Conservation (phyloP, 306 rosid species). For the Vicia sativa region DNA sequence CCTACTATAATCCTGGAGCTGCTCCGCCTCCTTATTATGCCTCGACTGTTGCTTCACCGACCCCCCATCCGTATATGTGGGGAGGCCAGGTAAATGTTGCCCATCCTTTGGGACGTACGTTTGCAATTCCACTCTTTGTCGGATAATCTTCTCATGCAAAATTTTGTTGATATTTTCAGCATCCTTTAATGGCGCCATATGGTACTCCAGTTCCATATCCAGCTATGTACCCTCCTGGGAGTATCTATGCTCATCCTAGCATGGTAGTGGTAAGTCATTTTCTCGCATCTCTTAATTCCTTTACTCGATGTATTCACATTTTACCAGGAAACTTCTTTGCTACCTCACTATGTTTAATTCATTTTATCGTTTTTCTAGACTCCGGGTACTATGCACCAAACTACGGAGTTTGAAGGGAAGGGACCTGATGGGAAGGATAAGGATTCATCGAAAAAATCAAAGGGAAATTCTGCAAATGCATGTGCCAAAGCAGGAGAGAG, state of each 20-base stretch:
- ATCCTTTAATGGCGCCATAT: slow-evolving; percentile 85
- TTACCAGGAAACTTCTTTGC: slow-evolving; percentile 6
- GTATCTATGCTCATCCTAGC: slow-evolving; percentile 91
- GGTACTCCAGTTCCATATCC: slow-evolving; percentile 97
- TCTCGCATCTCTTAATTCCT: neutral
- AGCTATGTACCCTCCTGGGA: slow-evolving; percentile 90
- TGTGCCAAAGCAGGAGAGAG: slow-evolving; percentile 73
- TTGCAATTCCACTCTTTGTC: neutral
- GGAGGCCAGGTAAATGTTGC: slow-evolving; percentile 77
- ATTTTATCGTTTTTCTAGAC: slow-evolving; percentile 53
- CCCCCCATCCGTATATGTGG: slow-evolving; percentile 96
- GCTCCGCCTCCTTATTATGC: slow-evolving; percentile 91
- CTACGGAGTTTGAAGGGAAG: slow-evolving; percentile 65
- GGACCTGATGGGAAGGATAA: slow-evolving; percentile 76
- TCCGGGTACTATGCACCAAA: slow-evolving; percentile 51
- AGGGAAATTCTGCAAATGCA: slow-evolving; percentile 63
- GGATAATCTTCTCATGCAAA: slow-evolving; percentile 23
- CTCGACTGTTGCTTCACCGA: slow-evolving; percentile 81
- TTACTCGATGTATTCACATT: slow-evolving; percentile 15
- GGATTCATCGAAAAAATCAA: slow-evolving; percentile 61
- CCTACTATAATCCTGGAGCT: slow-evolving; percentile 89
- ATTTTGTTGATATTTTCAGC: slow-evolving; percentile 59
- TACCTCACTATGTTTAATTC: neutral
- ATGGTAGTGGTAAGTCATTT: slow-evolving; percentile 67
- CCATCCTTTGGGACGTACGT: slow-evolving; percentile 21